A percentile compares a stretch with the other conserved stretches of the same genome.
These are phyloP conservation scores for Antitrichia curtipendula DNA, from an alignment of 225 moss, liverwort and hornwort species.

Conservation along the genomic window DNA sequence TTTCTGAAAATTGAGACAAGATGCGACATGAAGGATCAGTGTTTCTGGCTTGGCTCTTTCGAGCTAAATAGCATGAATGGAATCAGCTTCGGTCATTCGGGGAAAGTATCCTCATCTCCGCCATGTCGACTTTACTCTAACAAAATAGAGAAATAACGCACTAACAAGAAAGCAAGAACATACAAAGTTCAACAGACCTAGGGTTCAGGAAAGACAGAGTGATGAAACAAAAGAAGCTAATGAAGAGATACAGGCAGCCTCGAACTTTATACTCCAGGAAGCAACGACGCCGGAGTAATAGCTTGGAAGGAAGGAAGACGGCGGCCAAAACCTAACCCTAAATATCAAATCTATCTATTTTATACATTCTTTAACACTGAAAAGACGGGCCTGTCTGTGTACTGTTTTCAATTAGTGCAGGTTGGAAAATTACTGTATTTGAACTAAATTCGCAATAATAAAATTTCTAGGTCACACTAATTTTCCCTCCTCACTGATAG, in stretches of 20 bases:
- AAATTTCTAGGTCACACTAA: background rate
- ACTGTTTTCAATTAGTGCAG: background rate
- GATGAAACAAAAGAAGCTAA: fast-evolving
- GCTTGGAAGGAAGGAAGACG: background rate
- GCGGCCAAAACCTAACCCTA: constrained; percentile 8
- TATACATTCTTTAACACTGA: background rate
- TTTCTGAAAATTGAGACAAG: background rate
- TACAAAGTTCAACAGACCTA: fast-evolving
- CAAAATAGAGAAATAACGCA: fast-evolving
- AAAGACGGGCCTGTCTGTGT: background rate
- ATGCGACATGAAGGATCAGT: constrained; percentile 1
- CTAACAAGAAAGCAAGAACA: too few relatives aligned
- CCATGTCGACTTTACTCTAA: background rate
- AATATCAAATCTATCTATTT: background rate
- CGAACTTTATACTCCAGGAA: background rate
- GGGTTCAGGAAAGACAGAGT: fast-evolving
- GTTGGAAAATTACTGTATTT: too few relatives aligned
- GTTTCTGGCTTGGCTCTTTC: constrained; percentile 39
- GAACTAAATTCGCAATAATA: background rate
- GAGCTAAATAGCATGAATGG: constrained; percentile 20
- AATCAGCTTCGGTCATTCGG: constrained; percentile 36
- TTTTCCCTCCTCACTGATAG: fast-evolving
- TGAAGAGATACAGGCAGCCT: fast-evolving
- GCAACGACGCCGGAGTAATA: background rate
- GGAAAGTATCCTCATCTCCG: constrained; percentile 30